Percentiles rank a stretch among this genome's conserved stretches.
These are phyloP conservation scores for Shiraia bambusicola DNA, from an alignment of 2,329 filamentous ascomycete genomes.

Conservation along the genomic window DNA sequence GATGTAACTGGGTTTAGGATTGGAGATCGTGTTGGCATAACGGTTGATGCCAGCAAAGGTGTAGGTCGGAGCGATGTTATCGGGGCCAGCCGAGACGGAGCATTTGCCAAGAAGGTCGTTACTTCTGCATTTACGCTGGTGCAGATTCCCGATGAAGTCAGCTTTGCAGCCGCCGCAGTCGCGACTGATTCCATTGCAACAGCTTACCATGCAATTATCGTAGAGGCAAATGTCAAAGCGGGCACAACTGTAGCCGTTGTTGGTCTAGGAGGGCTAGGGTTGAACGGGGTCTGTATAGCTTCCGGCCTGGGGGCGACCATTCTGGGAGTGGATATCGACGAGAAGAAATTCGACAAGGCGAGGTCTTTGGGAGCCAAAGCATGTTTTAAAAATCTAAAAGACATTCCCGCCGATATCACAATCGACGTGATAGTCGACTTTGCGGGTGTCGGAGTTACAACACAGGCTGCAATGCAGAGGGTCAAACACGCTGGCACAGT, in stretches of 20 bases:
- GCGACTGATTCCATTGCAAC: slow-evolving; percentile 7
- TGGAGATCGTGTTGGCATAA: neutral
- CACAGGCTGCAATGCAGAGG: too few relatives aligned
- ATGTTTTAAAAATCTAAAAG: slow-evolving; percentile 16
- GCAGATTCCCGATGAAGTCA: slow-evolving; percentile 4
- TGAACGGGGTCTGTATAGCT: slow-evolving; percentile 1
- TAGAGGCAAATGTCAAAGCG: neutral
- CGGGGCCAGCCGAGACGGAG: neutral
- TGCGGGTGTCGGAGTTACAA: too few relatives aligned
- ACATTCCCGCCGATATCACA: too few relatives aligned
- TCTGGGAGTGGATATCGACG: slow-evolving; percentile 6
- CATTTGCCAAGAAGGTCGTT: neutral
- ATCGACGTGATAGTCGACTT: too few relatives aligned
- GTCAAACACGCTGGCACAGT: too few relatives aligned
- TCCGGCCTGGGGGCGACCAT: slow-evolving; percentile 1
- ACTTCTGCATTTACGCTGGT: neutral
- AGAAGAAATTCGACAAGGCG: neutral
- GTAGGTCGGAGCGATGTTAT: neutral
- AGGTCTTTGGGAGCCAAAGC: slow-evolving; percentile 12
- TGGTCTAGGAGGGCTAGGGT: slow-evolving; percentile 4
- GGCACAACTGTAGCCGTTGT: neutral
- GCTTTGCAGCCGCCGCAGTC: slow-evolving; percentile 5
- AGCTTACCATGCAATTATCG: slow-evolving; percentile 7
- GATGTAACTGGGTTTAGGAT: neutral
- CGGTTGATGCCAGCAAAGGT: neutral